phyloP scores from a whole-genome alignment of 495 filamentous ascomycete genomes.

The Beverwykella pulmonaria region DNA sequence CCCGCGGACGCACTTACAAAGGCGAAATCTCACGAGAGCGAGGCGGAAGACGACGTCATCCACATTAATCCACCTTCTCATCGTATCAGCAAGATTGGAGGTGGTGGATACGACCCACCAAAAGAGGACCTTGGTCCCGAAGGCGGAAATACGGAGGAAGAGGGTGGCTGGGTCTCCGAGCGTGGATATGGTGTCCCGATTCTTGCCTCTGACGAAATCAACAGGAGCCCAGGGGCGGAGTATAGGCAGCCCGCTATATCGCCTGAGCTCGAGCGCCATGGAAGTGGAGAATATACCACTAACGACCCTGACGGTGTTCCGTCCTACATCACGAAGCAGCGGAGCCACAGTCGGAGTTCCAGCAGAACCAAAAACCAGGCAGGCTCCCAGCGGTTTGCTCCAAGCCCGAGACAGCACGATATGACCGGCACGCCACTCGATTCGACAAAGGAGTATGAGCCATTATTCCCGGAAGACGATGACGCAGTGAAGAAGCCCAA shows the following conservation, averaged over 20 bases:
- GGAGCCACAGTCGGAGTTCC: conserved; percentile 66
- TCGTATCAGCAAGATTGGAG: conserved; percentile 64
- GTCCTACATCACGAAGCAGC: conserved; percentile 53
- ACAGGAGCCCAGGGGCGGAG: conserved; percentile 69
- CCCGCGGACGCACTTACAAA: conserved; percentile 47
- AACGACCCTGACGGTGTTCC: conserved; percentile 44
- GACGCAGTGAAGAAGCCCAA: conserved; percentile 56
- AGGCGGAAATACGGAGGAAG: conserved; percentile 53
- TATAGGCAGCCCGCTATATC: conserved; percentile 74
- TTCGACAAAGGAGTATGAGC: conserved; percentile 92
- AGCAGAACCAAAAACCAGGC: conserved; percentile 71
- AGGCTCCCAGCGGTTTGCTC: conserved; percentile 55
- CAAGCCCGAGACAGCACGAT: conserved; percentile 57
- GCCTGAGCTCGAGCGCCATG: conserved; percentile 61
- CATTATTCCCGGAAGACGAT: conserved; percentile 86
- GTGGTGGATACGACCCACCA: conserved; percentile 49
- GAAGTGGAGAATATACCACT: conserved; percentile 60
- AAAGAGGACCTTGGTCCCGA: conserved; percentile 51
- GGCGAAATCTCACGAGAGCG: conserved; percentile 48
- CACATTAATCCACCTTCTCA: conserved; percentile 75
- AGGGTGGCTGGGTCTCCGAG: conserved; percentile 57
- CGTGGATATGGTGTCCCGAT: conserved; percentile 70
- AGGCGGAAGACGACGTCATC: conserved; percentile 64
- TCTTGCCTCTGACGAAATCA: conserved; percentile 86
- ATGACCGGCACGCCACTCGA: conserved; percentile 72